Base-by-base conservation (phyloP, 2,329 filamentous ascomycete genomes). In the Hypomyces perniciosus region DNA sequence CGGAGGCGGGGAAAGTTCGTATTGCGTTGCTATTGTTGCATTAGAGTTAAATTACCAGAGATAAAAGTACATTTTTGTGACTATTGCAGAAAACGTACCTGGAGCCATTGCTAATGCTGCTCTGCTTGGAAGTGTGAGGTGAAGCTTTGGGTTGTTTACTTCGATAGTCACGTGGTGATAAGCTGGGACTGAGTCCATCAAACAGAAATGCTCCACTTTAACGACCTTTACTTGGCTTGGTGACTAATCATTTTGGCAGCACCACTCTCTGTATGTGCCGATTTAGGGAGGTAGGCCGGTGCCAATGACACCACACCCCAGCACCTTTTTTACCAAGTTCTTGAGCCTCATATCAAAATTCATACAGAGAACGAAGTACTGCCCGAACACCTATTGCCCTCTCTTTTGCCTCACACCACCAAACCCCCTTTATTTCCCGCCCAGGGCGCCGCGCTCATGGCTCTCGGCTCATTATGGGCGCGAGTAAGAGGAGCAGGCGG, bases 1-100 rank as follows among this genome's bases (percentile, higher is more conserved):
- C 8, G 93, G 93, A 43, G 90, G 85, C 61, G 89, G 82, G 54
- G 84, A 78, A 63, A 96, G 80, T 70, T 93, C 86, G 72, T 88
- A 91, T 77, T 95, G 90, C 58, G 84, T 76, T 68, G 79, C 80
- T 84, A 55, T 38, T 30, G 10, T 12, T 20, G 13, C 29, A 53
- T 68, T 51, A 65, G 58, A 12, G 48, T 51, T 35, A 28, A 47
- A 45, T 6, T 20, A 30, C 28, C 4, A 4, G 5, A 8, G 44
- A 8, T 12, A 12, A 8, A 10, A 7, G 7, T 8, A 8, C 6
- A 26, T 6, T 8, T 1, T 8, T 1, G 8, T 38, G 31, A 39
- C 26, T 10, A 8, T 3, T 10, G 7, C 31, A 37, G 29, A 45
- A 20, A 33, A 56, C 68, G 52, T 60, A 73, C 71, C 69, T 58